Evolutionary conservation across 108 stramenopile species (phyloP), one percentile per base, ranked within the genome.

Genomic region (Schizochytrium sp.): DNA sequence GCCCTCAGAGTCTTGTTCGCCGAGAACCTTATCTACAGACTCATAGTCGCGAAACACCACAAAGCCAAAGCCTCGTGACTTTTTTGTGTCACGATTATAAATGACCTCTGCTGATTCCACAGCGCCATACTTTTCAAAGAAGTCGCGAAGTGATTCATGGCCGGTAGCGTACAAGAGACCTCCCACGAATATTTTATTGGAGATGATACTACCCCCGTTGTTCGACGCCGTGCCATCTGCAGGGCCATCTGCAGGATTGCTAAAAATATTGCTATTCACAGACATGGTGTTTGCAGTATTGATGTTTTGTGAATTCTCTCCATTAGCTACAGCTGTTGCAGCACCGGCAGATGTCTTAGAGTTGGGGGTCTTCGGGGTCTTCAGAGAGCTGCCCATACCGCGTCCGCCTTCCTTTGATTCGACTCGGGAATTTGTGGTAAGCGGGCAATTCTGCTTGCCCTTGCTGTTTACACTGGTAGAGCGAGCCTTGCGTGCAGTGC

Each of bases 171-270:
- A 92, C 49, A 91, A 89, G 0, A 92, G 72, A n/a, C 92, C 92
- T 4, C 92, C 92, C 17, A 89, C 90, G 89, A 92, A 92, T 12
- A 92, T 91, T 45, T 92, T 92, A 72, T 87, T 89, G 53, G 64
- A 72, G 38, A 83, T 83, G 76, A 83, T 83, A 28, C 76, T 55
- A 38, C 76, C 72, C 13, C 69, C 72, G 13, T 19, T 15, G 69
- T 38, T 38, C 42, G 15, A 8, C 10, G 12, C 44, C 10, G 0
- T 15, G 64, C 64, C 15, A 15, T 38, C 12, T 7, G 64, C 64
- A 44, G 7, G 8, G 12, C 42, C 64, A 3, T 69, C 44, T 38
- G 64, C 64, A 1, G 59, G 19, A 60, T 17, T n/a, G 28, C 19
- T n/a, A 60, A n/a, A 17, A 60, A n/a, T n/a, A n/a, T 17, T n/a